phyloP scores from a whole-genome alignment of 371 early-diverging fungal species.

The Haplosporangium sp. region DNA sequence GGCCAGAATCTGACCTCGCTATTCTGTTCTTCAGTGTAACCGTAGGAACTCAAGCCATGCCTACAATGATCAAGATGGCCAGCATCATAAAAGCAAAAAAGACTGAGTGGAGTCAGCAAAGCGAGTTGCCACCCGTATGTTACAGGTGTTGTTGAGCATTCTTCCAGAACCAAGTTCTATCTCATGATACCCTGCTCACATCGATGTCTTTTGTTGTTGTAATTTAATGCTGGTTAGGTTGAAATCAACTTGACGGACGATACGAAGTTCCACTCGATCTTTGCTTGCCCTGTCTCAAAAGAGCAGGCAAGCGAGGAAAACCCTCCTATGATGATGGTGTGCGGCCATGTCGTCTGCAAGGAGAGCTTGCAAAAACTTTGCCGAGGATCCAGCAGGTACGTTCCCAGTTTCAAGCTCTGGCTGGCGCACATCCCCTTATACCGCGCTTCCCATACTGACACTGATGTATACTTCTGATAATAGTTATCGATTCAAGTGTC shows the following conservation, averaged over 20 bases:
- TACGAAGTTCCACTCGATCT: slow-evolving; percentile 93
- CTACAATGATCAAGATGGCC: slow-evolving; percentile 90
- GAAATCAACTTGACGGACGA: slow-evolving; percentile 87
- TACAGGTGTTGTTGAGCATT: not conserved
- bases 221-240: slow-evolving; percentile 47
- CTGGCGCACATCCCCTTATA: not conserved
- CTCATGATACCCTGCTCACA: not conserved
- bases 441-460: no score
- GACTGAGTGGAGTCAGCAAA: slow-evolving; percentile 91
- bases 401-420: not conserved
- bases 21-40: slow-evolving; percentile 61
- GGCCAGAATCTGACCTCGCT: not conserved
- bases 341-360: slow-evolving; percentile 96
- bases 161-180: no score
- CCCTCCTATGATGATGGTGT: slow-evolving; percentile 98
- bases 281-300: slow-evolving; percentile 98
- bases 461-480: slow-evolving; percentile 2
- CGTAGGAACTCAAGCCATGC: slow-evolving; percentile 91
- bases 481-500: slow-evolving; percentile 89
- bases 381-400: slow-evolving; percentile 19
- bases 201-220: not conserved
- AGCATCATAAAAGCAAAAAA: slow-evolving; percentile 84
- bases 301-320: slow-evolving; percentile 94
- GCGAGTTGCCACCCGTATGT: slow-evolving; percentile 84
- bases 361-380: slow-evolving; percentile 89